phyloP scores from a whole-genome alignment of 2,329 filamentous ascomycete genomes.

The Verticillium longisporum region DNA sequence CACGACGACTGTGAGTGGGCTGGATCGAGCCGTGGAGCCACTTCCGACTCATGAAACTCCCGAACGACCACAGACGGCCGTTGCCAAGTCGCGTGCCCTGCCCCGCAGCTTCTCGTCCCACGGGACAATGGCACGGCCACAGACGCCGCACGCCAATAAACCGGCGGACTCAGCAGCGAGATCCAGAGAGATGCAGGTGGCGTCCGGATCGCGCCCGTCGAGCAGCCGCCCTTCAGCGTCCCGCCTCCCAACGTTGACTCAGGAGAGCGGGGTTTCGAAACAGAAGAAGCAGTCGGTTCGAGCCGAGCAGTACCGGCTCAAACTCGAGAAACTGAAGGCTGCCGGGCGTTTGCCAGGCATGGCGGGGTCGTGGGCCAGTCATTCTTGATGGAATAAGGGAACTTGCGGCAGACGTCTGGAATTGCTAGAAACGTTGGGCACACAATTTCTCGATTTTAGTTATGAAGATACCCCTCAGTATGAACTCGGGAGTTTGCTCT shows the following conservation, averaged over 20 bases:
- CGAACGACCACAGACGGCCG: background rate
- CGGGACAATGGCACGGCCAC: background rate
- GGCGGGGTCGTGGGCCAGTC: background rate
- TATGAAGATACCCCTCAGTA: background rate
- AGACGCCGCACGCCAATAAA: background rate
- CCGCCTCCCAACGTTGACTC: constrained; percentile 1
- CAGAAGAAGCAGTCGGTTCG: constrained; percentile 1
- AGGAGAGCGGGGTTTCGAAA: constrained; percentile 8
- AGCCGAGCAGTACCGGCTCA: background rate
- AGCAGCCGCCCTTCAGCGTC: background rate
- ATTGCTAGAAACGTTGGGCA: too few relatives aligned
- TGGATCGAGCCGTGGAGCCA: background rate
- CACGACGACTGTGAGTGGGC: background rate
- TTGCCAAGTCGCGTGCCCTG: background rate
- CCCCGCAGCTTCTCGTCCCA: background rate
- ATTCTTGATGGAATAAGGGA: background rate
- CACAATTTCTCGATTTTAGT: too few relatives aligned
- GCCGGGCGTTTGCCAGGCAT: constrained; percentile 5
- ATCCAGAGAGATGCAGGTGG: background rate
- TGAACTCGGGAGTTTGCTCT: too few relatives aligned
- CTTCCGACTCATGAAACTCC: background rate
- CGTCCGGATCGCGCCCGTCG: background rate
- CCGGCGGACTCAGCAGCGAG: background rate
- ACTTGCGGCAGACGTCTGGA: background rate
- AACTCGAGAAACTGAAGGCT: constrained; percentile 4